Percentiles rank a stretch among this genome's conserved stretches.
Conservation (phyloP, 2,329 filamentous ascomycete genomes). For the Colletotrichum navitas region DNA sequence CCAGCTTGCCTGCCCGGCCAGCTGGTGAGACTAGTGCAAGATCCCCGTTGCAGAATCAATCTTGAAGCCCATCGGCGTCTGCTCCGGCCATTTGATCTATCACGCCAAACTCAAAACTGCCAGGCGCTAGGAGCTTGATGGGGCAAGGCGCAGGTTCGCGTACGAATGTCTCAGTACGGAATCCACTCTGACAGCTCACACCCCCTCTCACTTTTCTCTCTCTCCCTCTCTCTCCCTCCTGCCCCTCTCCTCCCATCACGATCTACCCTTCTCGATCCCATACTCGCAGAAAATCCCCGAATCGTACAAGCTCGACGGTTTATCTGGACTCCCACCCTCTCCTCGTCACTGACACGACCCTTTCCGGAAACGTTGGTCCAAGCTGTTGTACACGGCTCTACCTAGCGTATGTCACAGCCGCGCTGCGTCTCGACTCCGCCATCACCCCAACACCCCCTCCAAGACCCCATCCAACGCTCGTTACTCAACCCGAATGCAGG, state of each 20-base stretch:
- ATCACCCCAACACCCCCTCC: constrained; percentile 6
- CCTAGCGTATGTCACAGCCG: constrained; percentile 26
- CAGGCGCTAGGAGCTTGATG: constrained; percentile 14
- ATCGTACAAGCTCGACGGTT: constrained; percentile 6
- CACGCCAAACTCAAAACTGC: constrained; percentile 15
- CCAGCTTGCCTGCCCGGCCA: not conserved
- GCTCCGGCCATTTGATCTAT: not conserved
- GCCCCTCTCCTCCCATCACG: constrained; percentile 21
- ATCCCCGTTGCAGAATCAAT: constrained; percentile 38
- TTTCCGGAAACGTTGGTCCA: constrained; percentile 13
- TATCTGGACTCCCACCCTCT: constrained; percentile 5
- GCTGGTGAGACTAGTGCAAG: constrained; percentile 31
- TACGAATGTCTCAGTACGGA: constrained; percentile 32
- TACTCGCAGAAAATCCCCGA: constrained; percentile 30
- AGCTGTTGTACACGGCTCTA: constrained; percentile 11
- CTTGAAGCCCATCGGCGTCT: constrained; percentile 22
- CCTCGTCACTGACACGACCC: constrained; percentile 3
- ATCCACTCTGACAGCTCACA: not conserved
- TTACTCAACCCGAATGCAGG: constrained; percentile 33
- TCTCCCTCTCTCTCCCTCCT: not conserved
- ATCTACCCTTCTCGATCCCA: constrained; percentile 25
- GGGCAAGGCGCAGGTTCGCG: constrained; percentile 12
- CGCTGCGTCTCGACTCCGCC: constrained; percentile 26
- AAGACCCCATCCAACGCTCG: constrained; percentile 25
- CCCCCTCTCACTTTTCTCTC: not conserved